Evolutionary conservation across 257 asterid species (phyloP), one percentile per base, ranked within the genome.

Genomic region (Solanum verrucosum): DNA sequence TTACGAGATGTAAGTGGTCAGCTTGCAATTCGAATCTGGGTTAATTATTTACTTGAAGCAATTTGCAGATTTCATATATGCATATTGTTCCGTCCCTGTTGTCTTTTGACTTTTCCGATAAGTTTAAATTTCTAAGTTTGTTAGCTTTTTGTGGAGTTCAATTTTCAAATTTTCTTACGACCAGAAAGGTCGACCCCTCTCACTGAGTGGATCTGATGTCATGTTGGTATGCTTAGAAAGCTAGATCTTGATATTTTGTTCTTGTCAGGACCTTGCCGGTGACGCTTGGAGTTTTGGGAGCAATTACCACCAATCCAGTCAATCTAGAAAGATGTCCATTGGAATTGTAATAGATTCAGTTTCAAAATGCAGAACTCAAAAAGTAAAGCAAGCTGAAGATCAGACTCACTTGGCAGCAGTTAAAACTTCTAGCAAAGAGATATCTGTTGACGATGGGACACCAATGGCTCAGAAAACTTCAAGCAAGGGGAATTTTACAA

Each of bases 301-400:
- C 92, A 94, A 92, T 88, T 83, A 88, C 88, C 92, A 83, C 27
- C 70, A 63, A 82, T 89, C 91, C 89, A 93, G 98, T 88, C 98
- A 94, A 91, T 88, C 96, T 87, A 94, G 95, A 92, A 96, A 96
- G 90, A 93, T 95, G 89, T 96, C 99, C 78, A 89, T 96, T 23
- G 99, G 98, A 81, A 91, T 95, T 90, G 92, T 93, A 86, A 90
- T 90, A 77, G 93, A 93, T 90, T 92, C 97, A 73, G 85, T 77
- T 84, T 83, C 93, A 73, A 90, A 91, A 88, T 88, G 89, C 34
- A 91, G 90, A 87, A 42, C 88, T 42, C 90, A 91, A 65, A 89
- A 87, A 59, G 74, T 81, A 77, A 88, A 88, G 91, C 91, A 78
- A 70, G 82, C 83, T 84, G 86, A 91, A 63, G 86, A 89, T 79